phyloP scores from a whole-genome alignment of 768 basidiomycete genomes.

The Porpolomopsis calyptriformis region DNA sequence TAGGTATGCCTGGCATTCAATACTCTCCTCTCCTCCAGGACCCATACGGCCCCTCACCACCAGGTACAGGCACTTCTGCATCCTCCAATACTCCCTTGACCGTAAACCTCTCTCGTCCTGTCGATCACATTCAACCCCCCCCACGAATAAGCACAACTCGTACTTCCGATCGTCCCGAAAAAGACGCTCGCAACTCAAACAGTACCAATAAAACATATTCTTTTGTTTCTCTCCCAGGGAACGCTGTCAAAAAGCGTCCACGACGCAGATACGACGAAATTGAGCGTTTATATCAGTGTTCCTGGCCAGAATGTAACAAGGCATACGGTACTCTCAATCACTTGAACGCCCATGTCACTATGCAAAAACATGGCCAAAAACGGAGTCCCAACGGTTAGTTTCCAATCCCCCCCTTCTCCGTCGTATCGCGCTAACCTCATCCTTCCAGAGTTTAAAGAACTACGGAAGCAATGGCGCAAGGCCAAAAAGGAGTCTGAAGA shows the following conservation, averaged over 20 bases:
- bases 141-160: slow-evolving; percentile 13
- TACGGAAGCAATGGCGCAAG: slow-evolving; percentile 93
- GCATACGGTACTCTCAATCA: slow-evolving; percentile 94
- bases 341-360: slow-evolving; percentile 95
- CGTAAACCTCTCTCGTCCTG: slow-evolving; percentile 14
- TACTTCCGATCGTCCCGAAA: slow-evolving; percentile 4
- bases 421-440: slow-evolving; percentile 10
- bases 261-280: slow-evolving; percentile 88
- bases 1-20: slow-evolving; percentile 26
- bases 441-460: slow-evolving; percentile 83
- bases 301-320: slow-evolving; percentile 68
- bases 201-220: slow-evolving; percentile 63
- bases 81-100: slow-evolving; percentile 34
- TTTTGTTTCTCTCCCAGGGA: slow-evolving; percentile 73
- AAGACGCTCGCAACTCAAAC: slow-evolving; percentile 5
- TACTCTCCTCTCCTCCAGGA: slow-evolving; percentile 39
- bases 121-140: slow-evolving; percentile 16
- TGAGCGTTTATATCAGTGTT: slow-evolving; percentile 84
- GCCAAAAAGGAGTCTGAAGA: slow-evolving; percentile 65
- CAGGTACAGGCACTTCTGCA: slow-evolving; percentile 50
- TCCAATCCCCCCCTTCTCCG: slow-evolving; percentile 7
- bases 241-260: slow-evolving; percentile 75
- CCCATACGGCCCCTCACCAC: slow-evolving; percentile 51
- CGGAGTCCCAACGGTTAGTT: slow-evolving; percentile 78
- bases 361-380: slow-evolving; percentile 93